These are phyloP conservation scores for Phytophthora ohioensis DNA, from an alignment of 352 stramenopile species.

Conservation along the genomic window DNA sequence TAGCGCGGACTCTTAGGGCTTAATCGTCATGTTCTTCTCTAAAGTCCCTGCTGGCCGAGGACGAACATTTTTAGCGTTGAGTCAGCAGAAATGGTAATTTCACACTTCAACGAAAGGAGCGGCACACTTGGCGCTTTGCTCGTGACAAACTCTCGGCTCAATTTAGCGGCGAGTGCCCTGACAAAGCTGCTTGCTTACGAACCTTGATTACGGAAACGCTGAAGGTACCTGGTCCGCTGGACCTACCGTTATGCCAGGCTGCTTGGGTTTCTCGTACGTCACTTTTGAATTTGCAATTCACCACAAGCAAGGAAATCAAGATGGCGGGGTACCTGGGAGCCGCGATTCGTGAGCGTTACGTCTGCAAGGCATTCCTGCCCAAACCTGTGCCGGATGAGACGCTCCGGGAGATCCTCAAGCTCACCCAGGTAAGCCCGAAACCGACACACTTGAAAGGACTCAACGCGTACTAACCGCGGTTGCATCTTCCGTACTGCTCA, in stretches of 20 bases:
- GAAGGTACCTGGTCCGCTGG: not conserved
- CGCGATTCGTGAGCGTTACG: constrained; percentile 34
- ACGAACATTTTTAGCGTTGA: too few species aligned
- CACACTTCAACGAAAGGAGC: too few species aligned
- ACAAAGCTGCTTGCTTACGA: not conserved
- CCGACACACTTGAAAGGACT: not conserved
- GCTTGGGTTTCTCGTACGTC: constrained; percentile 12
- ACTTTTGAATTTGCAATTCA: constrained; percentile 32
- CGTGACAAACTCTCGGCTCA: too few species aligned
- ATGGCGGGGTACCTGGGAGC: constrained; percentile 26
- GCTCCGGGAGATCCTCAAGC: constrained; percentile 64
- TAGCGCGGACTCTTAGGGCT: too few species aligned
- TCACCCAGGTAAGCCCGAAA: constrained; percentile 54
- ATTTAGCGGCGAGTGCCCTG: too few species aligned
- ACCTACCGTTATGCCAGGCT: not conserved
- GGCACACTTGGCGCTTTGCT: too few species aligned
- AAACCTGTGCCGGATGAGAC: constrained; percentile 56
- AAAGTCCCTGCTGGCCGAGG: too few species aligned
- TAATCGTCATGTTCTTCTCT: too few species aligned
- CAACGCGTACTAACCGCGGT: not conserved
- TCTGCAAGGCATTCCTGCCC: constrained; percentile 45
- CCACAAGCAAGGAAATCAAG: constrained; percentile 10
- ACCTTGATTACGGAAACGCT: constrained; percentile 3
- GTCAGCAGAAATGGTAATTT: too few species aligned
- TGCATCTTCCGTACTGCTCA: not conserved